Percentiles rank a stretch among this genome's conserved stretches.
phyloP scores from a whole-genome alignment of 768 basidiomycete genomes.

The Suillus subluteus region DNA sequence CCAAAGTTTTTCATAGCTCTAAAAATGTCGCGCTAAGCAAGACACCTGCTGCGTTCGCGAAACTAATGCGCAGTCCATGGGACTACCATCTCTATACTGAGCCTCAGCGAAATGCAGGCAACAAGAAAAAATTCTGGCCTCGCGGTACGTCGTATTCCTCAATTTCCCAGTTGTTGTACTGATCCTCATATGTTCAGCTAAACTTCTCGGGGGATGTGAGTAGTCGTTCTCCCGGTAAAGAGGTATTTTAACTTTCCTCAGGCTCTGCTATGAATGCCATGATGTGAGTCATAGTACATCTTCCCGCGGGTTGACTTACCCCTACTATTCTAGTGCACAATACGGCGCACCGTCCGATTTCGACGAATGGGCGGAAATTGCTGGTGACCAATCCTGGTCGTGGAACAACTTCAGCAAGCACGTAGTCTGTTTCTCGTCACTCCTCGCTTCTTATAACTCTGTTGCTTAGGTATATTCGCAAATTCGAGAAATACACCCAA shows the following conservation, averaged over 20 bases:
- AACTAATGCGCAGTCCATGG: constrained; percentile 48
- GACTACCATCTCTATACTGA: constrained; percentile 61
- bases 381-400: constrained; percentile 58
- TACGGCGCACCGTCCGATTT: constrained; percentile 70
- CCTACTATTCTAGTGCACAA: constrained; percentile 43
- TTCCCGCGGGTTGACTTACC: constrained; percentile 14
- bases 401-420: constrained; percentile 57
- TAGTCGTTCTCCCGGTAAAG: constrained; percentile 15
- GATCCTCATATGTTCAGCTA: constrained; percentile 41
- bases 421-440: constrained; percentile 8
- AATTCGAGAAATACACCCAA: constrained; percentile 64
- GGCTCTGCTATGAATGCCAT: constrained; percentile 69
- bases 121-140: constrained; percentile 60
- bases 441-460: constrained; percentile 3
- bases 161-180: background rate
- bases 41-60: constrained; percentile 46
- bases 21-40: constrained; percentile 42
- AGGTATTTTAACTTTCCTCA: constrained; percentile 22
- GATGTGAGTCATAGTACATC: constrained; percentile 34
- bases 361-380: constrained; percentile 62
- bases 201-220: constrained; percentile 76
- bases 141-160: constrained; percentile 48
- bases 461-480: constrained; percentile 61
- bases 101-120: constrained; percentile 53
- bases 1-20: constrained; percentile 40